These are phyloP conservation scores for Jatropha curcas DNA, from an alignment of 345 rosid genomes.

Conservation along the genomic window DNA sequence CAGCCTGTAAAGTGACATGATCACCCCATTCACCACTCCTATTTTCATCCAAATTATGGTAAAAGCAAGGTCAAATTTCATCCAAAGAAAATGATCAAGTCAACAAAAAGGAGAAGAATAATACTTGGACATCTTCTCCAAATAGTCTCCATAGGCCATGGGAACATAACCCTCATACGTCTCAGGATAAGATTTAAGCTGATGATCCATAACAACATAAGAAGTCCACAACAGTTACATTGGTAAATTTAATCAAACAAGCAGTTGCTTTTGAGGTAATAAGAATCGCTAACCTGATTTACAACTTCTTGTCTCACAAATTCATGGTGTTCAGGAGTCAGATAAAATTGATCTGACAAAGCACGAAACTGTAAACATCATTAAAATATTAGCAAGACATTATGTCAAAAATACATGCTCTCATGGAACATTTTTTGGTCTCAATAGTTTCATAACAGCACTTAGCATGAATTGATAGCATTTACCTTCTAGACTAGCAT, in stretches of 20 bases:
- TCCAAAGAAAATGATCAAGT: conserved; percentile 5
- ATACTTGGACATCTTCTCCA: conserved; percentile 73
- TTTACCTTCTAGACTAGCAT: background rate
- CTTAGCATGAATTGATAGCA: background rate
- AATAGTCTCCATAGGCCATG: conserved; percentile 68
- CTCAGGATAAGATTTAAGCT: conserved; percentile 68
- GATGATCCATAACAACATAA: conserved; percentile 20
- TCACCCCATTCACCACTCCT: conserved; percentile 81
- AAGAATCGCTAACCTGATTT: conserved; percentile 56
- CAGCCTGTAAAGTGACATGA: conserved; percentile 77
- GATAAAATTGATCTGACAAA: conserved; percentile 65
- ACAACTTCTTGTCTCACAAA: conserved; percentile 53
- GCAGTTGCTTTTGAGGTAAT: background rate
- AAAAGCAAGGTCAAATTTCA: conserved; percentile 21
- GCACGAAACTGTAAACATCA: conserved; percentile 70
- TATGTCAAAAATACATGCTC: conserved; percentile 8
- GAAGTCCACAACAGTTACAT: background rate
- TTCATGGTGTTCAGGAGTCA: conserved; percentile 62
- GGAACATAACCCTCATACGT: conserved; percentile 77
- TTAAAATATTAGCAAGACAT: background rate
- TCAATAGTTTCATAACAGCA: background rate
- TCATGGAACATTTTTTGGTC: background rate
- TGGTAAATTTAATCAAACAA: background rate
- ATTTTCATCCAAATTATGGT: conserved; percentile 26
- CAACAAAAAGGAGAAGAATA: conserved; percentile 10